Evolutionary conservation across 345 rosid genomes (phyloP).

Genomic region (Angophora floribunda): DNA sequence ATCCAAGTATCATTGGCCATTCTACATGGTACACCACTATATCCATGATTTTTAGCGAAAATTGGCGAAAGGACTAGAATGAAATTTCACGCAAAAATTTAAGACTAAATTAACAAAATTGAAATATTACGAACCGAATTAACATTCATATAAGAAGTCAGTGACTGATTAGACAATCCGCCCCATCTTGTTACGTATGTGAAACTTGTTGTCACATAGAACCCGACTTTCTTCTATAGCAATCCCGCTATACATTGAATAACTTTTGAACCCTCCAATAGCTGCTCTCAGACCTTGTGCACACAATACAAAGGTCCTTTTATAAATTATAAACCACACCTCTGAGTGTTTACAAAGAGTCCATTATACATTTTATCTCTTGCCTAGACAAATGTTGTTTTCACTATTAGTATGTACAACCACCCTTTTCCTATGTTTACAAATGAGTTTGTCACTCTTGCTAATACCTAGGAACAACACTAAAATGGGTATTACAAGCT

Average conservation of each 20-base stretch:
- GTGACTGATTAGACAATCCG: too few relatives aligned
- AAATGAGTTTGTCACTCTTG: neutral
- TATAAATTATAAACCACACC: neutral
- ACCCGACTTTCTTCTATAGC: neutral
- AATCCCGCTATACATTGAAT: too few relatives aligned
- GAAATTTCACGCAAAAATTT: too few relatives aligned
- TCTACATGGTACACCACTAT: too few relatives aligned
- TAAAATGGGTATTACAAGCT: neutral
- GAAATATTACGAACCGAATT: fast-evolving
- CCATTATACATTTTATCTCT: neutral
- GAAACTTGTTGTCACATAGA: fast-evolving
- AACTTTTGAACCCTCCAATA: neutral
- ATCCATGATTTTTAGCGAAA: too few relatives aligned
- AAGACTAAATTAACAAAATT: too few relatives aligned
- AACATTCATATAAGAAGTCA: too few relatives aligned
- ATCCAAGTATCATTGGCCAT: too few relatives aligned
- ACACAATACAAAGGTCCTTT: neutral
- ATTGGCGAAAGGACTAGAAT: too few relatives aligned
- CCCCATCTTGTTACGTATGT: neutral
- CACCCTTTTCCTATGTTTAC: neutral
- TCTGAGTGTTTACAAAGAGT: neutral
- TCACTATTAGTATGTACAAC: neutral
- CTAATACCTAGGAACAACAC: neutral
- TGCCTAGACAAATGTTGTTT: neutral
- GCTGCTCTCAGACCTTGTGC: neutral